phyloP scores from a whole-genome alignment of 75 land plant genomes.

The Ceratopteris richardii region DNA sequence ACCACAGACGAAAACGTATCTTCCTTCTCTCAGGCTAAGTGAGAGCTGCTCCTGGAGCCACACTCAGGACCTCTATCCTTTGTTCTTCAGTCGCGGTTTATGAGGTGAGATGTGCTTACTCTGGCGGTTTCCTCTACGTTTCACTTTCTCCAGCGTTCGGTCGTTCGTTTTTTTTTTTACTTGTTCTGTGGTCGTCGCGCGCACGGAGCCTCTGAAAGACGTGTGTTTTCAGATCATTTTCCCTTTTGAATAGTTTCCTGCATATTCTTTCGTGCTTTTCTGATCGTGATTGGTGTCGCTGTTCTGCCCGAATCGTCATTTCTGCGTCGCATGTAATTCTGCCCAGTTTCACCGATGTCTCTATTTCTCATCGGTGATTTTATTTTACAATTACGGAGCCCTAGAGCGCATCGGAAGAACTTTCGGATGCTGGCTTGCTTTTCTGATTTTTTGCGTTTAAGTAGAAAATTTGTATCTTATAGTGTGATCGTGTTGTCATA shows the following conservation, averaged over 20 bases:
- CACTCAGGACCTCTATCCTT: slow-evolving; percentile 7
- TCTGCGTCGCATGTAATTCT: too few relatives aligned
- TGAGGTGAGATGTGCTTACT: slow-evolving; percentile 26
- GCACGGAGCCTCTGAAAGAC: too few relatives aligned
- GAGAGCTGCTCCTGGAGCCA: neutral
- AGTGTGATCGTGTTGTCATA: neutral
- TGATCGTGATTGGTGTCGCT: neutral
- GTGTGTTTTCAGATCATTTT: neutral
- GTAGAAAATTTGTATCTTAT: slow-evolving; percentile 3
- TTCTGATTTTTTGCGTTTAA: too few relatives aligned
- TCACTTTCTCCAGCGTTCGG: neutral
- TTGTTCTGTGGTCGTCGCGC: too few relatives aligned
- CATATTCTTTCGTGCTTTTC: neutral
- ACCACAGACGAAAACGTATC: too few relatives aligned
- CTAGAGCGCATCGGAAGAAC: too few relatives aligned
- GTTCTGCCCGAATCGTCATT: too few relatives aligned
- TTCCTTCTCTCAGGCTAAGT: neutral
- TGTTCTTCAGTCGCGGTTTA: slow-evolving; percentile 38
- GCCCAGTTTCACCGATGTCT: too few relatives aligned
- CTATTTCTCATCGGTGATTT: too few relatives aligned
- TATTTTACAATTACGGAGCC: too few relatives aligned
- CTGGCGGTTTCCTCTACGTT: neutral
- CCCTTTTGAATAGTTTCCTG: neutral
- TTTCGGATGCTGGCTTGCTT: too few relatives aligned
- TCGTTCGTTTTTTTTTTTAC: neutral